Evolutionary conservation across 2,329 filamentous ascomycete species (phyloP), one percentile per base, ranked within the genome.

Genomic region (Ceratocystis variospora): DNA sequence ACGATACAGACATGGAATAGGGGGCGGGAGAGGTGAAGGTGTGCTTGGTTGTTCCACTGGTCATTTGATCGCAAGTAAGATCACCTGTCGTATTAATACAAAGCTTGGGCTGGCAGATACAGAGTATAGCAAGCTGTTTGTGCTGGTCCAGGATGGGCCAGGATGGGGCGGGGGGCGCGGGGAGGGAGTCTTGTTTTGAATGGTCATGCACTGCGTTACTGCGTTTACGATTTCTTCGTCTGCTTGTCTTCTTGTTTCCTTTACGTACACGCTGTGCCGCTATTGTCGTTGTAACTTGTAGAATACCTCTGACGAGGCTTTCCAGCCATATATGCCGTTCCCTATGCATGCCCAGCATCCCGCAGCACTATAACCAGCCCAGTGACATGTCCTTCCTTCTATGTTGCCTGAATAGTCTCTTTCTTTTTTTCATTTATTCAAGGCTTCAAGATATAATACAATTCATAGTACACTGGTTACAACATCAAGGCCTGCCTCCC

Each of bases 1-100:
- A 81, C 63, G 79, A 81, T 45, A 65, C 48, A 67, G 77, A 78
- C 44, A 80, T 82, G 77, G 79, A 68, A 66, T 70, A 62, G 25
- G 15, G 5, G 37, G 15, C 28, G 10, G 15, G 55, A 6, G 12
- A 15, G 15, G 28, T 12, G 19, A 15, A 55, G 28, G 19, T 25
- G 6, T 41, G 44, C 5, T 53, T 65, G 15, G 7, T 59, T 37
- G 19, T 31, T 65, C 59, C 19, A 6, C 22, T 65, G 17, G 7
- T 45, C 15, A 31, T 31, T 65, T 65, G 28, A 6, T 25, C 12
- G n/a, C 28, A 46, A 45, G 7, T n/a, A 28, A 15, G 37, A n/a
- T 19, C 46, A 8, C 6, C 19, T 19, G 25, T 28, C n/a, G 62
- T 50, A 12, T 28, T 55, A 19, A 55, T 48, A 33, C 31, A 4